Conservation (phyloP, 2,329 filamentous ascomycete species). For the Septoria linicola region DNA sequence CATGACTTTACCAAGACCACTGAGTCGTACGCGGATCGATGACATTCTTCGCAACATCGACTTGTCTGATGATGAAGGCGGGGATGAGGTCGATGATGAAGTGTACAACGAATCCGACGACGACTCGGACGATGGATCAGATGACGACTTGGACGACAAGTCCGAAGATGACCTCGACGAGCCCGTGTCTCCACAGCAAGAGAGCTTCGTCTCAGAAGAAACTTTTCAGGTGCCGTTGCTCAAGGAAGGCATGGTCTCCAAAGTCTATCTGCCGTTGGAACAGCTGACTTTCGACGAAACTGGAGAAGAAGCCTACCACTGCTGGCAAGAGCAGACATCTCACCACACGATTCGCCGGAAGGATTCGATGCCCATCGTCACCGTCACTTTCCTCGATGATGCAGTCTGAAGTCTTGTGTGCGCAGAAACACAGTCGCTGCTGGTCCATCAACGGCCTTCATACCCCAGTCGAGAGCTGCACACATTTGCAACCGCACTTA, state of each 20-base stretch:
- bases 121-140: neutral
- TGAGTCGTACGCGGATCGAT: conserved; percentile 2
- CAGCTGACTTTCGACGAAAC: neutral
- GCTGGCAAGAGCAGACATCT: neutral
- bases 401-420: neutral
- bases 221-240: neutral
- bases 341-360: neutral
- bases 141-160: conserved; percentile 6
- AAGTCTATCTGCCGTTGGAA: neutral
- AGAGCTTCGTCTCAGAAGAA: neutral
- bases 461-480: no score
- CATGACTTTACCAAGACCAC: neutral
- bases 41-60: conserved; percentile 2
- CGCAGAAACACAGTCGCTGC: no score
- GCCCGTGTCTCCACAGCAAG: neutral
- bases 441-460: no score
- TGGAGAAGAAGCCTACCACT: neutral
- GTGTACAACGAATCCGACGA: neutral
- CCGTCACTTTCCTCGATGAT: neutral
- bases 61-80: conserved; percentile 2
- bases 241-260: neutral
- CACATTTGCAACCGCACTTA: no score
- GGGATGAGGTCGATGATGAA: conserved; percentile 1
- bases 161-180: conserved; percentile 6
- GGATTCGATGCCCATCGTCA: neutral